phyloP scores from a whole-genome alignment of 306 rosid genomes.

The Fragaria ananassa region DNA sequence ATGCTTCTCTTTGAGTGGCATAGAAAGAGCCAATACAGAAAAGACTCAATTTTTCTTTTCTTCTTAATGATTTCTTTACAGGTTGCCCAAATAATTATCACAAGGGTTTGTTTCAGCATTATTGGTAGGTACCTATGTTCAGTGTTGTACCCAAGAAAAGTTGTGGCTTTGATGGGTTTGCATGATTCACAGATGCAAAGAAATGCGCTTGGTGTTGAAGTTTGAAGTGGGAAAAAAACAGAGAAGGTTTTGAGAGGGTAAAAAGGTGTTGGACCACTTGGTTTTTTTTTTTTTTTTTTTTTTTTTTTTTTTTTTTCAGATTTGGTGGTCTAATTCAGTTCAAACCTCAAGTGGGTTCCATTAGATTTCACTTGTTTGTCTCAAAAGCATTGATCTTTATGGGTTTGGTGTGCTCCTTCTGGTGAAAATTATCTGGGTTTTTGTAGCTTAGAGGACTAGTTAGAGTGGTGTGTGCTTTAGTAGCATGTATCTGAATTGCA shows the following conservation, averaged over 20 bases:
- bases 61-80: constrained; percentile 37
- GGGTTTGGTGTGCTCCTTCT: constrained; percentile 28
- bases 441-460: constrained; percentile 13
- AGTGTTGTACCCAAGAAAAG: constrained; percentile 17
- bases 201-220: constrained; percentile 27
- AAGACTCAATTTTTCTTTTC: constrained; percentile 40
- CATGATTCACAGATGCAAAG: constrained; percentile 33
- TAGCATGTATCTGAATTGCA: constrained; percentile 69
- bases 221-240: constrained; percentile 10
- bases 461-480: constrained; percentile 38
- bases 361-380: constrained; percentile 33
- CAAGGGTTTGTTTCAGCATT: constrained; percentile 50
- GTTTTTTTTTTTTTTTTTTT: background rate
- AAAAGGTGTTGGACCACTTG: constrained; percentile 35
- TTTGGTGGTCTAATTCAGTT: constrained; percentile 23
- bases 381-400: constrained; percentile 41
- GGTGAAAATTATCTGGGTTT: constrained; percentile 25
- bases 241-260: background rate
- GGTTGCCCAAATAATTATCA: constrained; percentile 40
- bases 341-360: constrained; percentile 35
- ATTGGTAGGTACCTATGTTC: constrained; percentile 42
- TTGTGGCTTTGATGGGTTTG: constrained; percentile 34
- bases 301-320: background rate
- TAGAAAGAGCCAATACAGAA: constrained; percentile 42
- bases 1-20: constrained; percentile 46